Evolutionary conservation across 352 stramenopile genomes (phyloP), one percentile per base, ranked within the genome.

Genomic region (Labyrinthula sp.): DNA sequence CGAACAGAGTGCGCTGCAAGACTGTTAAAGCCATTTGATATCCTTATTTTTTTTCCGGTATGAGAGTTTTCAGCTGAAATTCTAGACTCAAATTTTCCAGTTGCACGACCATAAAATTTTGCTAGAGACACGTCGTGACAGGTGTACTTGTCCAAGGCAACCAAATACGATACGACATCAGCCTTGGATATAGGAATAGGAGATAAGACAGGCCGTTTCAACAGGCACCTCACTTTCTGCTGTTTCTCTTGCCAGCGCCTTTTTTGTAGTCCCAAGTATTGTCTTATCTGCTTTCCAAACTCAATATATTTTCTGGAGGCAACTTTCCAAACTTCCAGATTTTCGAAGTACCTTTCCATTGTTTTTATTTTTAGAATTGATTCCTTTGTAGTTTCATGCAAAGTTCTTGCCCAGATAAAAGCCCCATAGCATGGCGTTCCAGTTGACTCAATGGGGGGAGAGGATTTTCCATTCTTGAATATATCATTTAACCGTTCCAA

Each of bases 251-350:
- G 79, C 82, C 82, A 94, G 24, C 91, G 77, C 37, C 75, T 71
- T 54, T 93, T 85, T 1, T 89, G 62, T 14, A 77, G 59, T 24
- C 77, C 85, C 60, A 85, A 86, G 63, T 92, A 93, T 1, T 64
- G 67, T 40, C 94, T 82, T 5, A 93, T 77, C 0, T 67, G 67
- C 25, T 76, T 67, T 0, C 82, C 82, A 56, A 94, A 94, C 2
- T 75, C 66, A 2, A 94, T 54, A 58, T 93, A 94, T 40, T 81
- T 77, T 8, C 89, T 71, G 47, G 93, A 94, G 7, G 91, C 78
- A 45, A 78, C 62, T 60, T 93, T 77, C 10, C 82, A 84, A 15
- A 78, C 70, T 1, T 74, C 64, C 31, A 71, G 83, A 30, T 78
- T 80, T 4, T 93, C 66, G 22, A 94, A 56, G 20, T 62, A 62